A percentile compares a stretch with the other conserved stretches of the same genome.
Conservation (phyloP, 441 rosid genomes). For the Aquilaria agallochum region DNA sequence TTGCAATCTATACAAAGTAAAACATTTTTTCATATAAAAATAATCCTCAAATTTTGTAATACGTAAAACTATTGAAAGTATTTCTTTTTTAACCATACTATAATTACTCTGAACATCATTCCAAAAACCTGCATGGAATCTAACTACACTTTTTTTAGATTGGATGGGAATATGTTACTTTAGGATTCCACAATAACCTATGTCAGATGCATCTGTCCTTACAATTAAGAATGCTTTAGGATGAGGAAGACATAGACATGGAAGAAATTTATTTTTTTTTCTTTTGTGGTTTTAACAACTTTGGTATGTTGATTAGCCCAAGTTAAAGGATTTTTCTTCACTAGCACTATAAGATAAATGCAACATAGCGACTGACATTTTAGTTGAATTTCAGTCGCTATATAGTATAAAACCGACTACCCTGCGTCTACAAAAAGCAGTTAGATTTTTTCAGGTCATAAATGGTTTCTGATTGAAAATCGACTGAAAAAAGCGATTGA, state of each 20-base stretch:
- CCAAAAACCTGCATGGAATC: neutral
- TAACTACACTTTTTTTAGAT: neutral
- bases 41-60: too few species aligned
- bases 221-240: neutral
- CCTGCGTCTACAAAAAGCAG: too few species aligned
- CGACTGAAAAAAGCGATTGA: too few species aligned
- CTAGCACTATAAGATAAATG: too few species aligned
- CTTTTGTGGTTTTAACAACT: neutral
- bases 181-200: neutral
- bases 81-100: neutral
- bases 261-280: too few species aligned
- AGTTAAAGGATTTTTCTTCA: neutral
- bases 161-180: too few species aligned
- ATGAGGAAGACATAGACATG: neutral
- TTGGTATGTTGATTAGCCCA: neutral
- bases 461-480: too few species aligned
- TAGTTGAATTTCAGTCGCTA: too few species aligned
- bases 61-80: neutral
- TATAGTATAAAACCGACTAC: too few species aligned
- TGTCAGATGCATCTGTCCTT: neutral
- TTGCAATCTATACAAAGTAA: neutral
- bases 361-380: too few species aligned
- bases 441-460: too few species aligned
- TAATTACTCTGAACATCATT: neutral
- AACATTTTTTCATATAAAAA: too few species aligned